Base-by-base conservation (phyloP, 768 basidiomycete species). In the Lactifluus pinguis region DNA sequence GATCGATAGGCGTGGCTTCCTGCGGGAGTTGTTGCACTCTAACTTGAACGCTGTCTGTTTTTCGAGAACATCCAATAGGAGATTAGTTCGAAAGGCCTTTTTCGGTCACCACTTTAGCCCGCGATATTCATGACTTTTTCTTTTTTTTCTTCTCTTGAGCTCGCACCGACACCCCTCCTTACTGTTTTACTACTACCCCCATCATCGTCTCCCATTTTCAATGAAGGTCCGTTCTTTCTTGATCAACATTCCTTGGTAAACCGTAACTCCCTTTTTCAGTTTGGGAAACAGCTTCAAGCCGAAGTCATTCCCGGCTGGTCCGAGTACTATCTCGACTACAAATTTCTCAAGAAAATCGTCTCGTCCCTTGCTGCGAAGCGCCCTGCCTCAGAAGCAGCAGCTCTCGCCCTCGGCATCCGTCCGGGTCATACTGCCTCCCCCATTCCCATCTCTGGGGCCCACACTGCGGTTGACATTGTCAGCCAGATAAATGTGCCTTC, bases 241-340 rank as follows among this genome's bases (percentile, higher is more conserved):
- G 25, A 25, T 25, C 25, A 34, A 41, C 6, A 11, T 0, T 17
- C 45, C 8, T 53, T 36, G n/a, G 54, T 11, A 32, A 49, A 21
- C 50, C n/a, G 25, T 38, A 30, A 25, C 53, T 51, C 57, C 49
- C 48, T 42, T 49, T 63, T 68, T 49, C 70, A 98, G 95, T 99
- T 99, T 74, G 97, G 97, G 68, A 99, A 99, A 79, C 89, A 92
- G 63, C 93, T 99, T 64, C 94, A 93, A 73, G 84, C 89, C 34
- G 89, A 95, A 72, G 93, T 97, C 77, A 86, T 98, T 57, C 94
- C 95, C 54, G 95, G 95, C 76, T 99, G 95, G 95, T 92, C 91
- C 32, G 72, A 79, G 47, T 92, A 91, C 77, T 98, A 98, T 75
- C 84, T 98, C 61, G 95, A 98, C 76, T 99, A 99, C 83, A 99